Conservation (phyloP, 345 rosid genomes). For the Arabis alpina region DNA sequence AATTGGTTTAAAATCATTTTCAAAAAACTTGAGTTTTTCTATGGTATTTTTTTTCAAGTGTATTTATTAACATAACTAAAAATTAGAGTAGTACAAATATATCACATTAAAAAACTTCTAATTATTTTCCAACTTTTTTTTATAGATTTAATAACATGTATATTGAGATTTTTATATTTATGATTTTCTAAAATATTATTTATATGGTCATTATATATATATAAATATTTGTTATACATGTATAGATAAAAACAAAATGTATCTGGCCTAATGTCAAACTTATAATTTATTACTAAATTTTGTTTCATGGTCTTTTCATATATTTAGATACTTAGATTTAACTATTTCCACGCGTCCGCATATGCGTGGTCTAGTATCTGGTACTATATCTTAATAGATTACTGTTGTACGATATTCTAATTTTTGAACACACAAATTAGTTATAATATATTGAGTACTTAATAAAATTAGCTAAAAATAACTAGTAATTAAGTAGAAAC, state of each 20-base stretch:
- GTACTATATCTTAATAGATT: not conserved
- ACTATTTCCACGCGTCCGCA: constrained; percentile 15
- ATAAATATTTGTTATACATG: constrained; percentile 12
- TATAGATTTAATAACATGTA: not conserved
- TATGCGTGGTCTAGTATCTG: not conserved
- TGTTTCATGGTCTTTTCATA: constrained; percentile 1
- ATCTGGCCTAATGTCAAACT: not conserved
- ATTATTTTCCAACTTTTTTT: not conserved
- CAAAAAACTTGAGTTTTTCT: not conserved
- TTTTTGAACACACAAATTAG: constrained; percentile 13
- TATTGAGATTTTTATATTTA: not conserved
- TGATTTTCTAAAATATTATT: not conserved
- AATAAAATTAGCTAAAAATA: constrained; percentile 29
- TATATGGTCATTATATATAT: not conserved
- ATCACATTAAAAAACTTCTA: not conserved
- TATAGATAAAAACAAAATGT: not conserved
- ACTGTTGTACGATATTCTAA: not conserved
- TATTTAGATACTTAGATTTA: not conserved
- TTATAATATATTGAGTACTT: not conserved
- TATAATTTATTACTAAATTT: constrained; percentile 6
- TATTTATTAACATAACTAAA: not conserved
- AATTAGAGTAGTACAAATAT: not conserved
- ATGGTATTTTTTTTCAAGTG: not conserved
- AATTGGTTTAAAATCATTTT: not conserved
- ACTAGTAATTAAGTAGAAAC: constrained; percentile 6